Base-by-base conservation (phyloP, 768 basidiomycete species). In the Mrakia gelida region DNA sequence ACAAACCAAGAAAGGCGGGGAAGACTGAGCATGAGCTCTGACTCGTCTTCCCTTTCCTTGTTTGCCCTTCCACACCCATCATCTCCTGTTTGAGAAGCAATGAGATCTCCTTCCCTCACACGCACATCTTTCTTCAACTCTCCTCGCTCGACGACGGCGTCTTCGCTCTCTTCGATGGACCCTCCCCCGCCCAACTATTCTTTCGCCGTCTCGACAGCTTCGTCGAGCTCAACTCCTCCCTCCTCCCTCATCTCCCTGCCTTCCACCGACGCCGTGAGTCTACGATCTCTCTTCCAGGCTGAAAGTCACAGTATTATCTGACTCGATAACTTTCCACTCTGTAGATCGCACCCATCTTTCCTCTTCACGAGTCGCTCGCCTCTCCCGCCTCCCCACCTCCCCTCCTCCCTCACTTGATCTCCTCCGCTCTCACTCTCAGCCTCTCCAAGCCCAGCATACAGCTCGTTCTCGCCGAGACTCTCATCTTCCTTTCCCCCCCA, bases 211-310 rank as follows among this genome's bases (percentile, higher is more conserved):
- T 59, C 59, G 59, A 59, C 59, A n/a, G 59, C 59, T 13, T n/a
- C 59, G 59, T 59, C 59, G 59, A 59, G 59, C 59, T 59, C 59
- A 28, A 59, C 59, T n/a, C 59, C 59, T 59, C n/a, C 28, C n/a
- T 26, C 49, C 2, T 21, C 15, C 18, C 9, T 52, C 49, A 52
- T 1, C 49, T 16, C 49, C 4, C 49, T 52, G 16, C 49, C 49
- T 52, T 21, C 49, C 49, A 52, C 3, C 18, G 49, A 52, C 49
- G 49, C 49, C 3, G 49, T 52, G 49, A 52, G 49, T n/a, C 16
- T n/a, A 21, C 23, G 9, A 21, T 10, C 23, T 26, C 6, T 54
- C 23, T 56, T n/a, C 23, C 38, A 38, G 3, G 8, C 8, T 8
- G 38, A 8, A 45, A 45, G 45, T 13, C 45, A 54, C 16, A 54